Evolutionary conservation across 345 rosid species (phyloP).

Genomic region (Crucihimalaya himalaica): DNA sequence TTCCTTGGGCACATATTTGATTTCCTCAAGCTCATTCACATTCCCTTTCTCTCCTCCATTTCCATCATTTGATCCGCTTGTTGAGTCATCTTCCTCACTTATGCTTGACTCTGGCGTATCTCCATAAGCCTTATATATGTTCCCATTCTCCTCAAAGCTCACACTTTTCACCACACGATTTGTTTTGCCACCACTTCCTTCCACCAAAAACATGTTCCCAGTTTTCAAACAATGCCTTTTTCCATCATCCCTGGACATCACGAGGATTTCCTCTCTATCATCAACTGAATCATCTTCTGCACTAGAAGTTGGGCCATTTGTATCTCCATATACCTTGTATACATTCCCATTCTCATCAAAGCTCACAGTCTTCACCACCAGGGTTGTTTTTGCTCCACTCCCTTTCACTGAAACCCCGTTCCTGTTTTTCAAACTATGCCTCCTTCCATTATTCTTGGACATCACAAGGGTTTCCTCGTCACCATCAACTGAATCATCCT

Average conservation of each 20-base stretch:
- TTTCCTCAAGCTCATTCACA: conserved; percentile 34
- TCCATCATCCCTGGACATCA: conserved; percentile 15
- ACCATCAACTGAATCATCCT: conserved; percentile 36
- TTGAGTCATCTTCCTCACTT: conserved; percentile 44
- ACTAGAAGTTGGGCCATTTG: conserved; percentile 40
- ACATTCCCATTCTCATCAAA: conserved; percentile 33
- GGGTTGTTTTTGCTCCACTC: conserved; percentile 3
- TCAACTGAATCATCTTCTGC: conserved; percentile 42
- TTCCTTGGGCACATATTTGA: conserved; percentile 37
- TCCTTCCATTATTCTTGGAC: conserved; percentile 9
- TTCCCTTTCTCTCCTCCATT: conserved; percentile 30
- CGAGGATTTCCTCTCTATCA: conserved; percentile 3
- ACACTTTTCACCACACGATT: conserved; percentile 33
- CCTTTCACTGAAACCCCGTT: conserved; percentile 32
- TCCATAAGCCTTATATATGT: conserved; percentile 40
- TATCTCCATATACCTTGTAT: conserved; percentile 38
- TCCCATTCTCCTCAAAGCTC: conserved; percentile 41
- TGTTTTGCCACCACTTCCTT: conserved; percentile 15
- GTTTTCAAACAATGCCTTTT: conserved; percentile 1
- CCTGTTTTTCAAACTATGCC: background rate
- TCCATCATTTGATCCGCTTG: conserved; percentile 47
- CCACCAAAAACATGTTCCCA: conserved; percentile 25
- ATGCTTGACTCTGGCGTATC: conserved; percentile 43
- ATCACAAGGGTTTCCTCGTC: conserved; percentile 25
- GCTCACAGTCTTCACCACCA: conserved; percentile 33